Evolutionary conservation across 257 asterid genomes (phyloP).

Genomic region (Jacaranda mimosifolia): DNA sequence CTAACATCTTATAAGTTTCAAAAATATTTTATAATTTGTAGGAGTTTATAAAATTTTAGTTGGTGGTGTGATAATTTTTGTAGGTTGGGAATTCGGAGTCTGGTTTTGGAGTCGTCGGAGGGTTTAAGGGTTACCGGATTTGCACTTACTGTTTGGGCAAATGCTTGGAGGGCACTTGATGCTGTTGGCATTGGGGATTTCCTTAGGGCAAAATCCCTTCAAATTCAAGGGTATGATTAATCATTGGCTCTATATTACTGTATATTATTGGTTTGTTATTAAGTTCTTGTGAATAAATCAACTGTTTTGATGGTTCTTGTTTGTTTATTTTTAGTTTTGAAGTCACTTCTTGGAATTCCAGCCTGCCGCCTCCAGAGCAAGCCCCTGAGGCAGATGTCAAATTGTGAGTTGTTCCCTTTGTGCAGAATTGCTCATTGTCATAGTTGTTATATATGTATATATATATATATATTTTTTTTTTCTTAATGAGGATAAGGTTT

Average conservation of each 20-base stretch:
- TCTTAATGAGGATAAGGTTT: too few relatives aligned
- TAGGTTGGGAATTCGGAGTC: constrained; percentile 60
- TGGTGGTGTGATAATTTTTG: neutral
- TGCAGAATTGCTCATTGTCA: neutral
- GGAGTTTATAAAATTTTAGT: too few relatives aligned
- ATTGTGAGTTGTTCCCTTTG: constrained; percentile 37
- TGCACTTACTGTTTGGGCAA: constrained; percentile 64
- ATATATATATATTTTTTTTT: neutral
- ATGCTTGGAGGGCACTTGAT: constrained; percentile 76
- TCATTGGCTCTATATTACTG: neutral
- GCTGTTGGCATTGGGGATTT: constrained; percentile 64
- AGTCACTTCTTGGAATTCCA: constrained; percentile 48
- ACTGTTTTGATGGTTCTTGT: neutral
- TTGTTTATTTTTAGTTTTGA: constrained; percentile 35
- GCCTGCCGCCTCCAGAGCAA: constrained; percentile 11
- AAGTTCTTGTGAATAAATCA: too few relatives aligned
- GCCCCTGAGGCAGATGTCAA: constrained; percentile 26
- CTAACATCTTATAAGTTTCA: too few relatives aligned
- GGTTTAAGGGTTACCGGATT: constrained; percentile 55
- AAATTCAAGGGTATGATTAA: constrained; percentile 46
- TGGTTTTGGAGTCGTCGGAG: constrained; percentile 71
- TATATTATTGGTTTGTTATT: neutral
- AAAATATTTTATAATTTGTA: too few relatives aligned
- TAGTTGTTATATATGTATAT: neutral
- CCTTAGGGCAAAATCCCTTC: constrained; percentile 53